phyloP scores from a whole-genome alignment of 2,329 filamentous ascomycete species.

The Trichoderma atroviride region DNA sequence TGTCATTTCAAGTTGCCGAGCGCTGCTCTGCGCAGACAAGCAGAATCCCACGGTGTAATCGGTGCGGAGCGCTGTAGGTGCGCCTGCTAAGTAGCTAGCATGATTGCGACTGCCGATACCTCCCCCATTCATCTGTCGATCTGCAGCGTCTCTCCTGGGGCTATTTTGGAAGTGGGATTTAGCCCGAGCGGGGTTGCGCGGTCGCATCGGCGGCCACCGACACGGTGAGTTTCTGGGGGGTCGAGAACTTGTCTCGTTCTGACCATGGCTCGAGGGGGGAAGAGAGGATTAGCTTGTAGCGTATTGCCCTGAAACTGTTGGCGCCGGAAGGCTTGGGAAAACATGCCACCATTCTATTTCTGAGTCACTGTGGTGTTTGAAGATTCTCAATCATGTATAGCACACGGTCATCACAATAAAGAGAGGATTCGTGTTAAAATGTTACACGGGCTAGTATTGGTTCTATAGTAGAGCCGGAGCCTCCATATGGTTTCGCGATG shows the following conservation, averaged over 20 bases:
- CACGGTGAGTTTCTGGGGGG: constrained; percentile 10
- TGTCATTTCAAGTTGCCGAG: neutral
- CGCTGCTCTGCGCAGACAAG: neutral
- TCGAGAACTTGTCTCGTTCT: constrained; percentile 8
- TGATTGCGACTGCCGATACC: constrained; percentile 9
- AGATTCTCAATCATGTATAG: neutral
- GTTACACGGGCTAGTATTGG: constrained; percentile 28
- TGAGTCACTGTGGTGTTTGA: neutral
- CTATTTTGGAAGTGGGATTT: constrained; percentile 13
- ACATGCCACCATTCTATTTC: neutral
- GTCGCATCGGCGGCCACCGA: constrained; percentile 19
- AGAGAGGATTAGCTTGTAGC: neutral
- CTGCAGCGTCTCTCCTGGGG: constrained; percentile 7
- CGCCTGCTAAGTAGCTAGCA: constrained; percentile 32
- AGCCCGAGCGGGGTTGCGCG: constrained; percentile 25
- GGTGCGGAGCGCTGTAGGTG: neutral
- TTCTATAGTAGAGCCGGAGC: constrained; percentile 27
- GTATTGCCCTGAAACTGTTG: neutral
- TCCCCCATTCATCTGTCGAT: constrained; percentile 17
- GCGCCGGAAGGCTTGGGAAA: neutral
- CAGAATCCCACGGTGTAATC: neutral
- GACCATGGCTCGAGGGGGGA: neutral
- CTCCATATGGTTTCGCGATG: constrained; percentile 18
- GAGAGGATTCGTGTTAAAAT: neutral
- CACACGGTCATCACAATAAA: neutral